Evolutionary conservation across 352 stramenopile species (phyloP).

Genomic region (Blastocystis hominis): DNA sequence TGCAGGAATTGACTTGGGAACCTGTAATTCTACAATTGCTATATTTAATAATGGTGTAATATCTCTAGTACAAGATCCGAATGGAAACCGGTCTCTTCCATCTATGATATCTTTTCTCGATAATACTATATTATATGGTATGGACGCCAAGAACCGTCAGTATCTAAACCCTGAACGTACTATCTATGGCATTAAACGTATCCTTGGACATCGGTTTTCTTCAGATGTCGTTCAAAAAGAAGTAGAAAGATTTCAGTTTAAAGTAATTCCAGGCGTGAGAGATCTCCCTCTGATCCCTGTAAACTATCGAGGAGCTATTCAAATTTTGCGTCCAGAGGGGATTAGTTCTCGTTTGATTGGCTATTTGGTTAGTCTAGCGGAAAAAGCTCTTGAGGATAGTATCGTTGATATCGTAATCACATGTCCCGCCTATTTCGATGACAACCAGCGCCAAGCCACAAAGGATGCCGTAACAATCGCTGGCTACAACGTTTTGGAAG

Average conservation of each 20-base stretch:
- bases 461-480: constrained; percentile 37
- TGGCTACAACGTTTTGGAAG: constrained; percentile 17
- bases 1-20: constrained; percentile 61
- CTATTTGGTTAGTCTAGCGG: constrained; percentile 26
- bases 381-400: neutral
- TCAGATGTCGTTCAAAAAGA: neutral
- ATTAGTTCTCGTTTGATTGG: constrained; percentile 23
- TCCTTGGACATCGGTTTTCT: neutral
- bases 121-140: constrained; percentile 89
- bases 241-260: neutral
- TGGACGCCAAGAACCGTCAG: constrained; percentile 96
- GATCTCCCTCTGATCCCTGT: constrained; percentile 10
- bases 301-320: neutral
- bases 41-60: constrained; percentile 85
- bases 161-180: constrained; percentile 84
- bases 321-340: neutral
- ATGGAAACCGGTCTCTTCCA: constrained; percentile 94
- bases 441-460: constrained; percentile 18
- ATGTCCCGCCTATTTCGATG: constrained; percentile 48
- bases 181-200: constrained; percentile 32
- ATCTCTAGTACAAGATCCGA: constrained; percentile 90
- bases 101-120: constrained; percentile 92
- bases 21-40: constrained; percentile 66
- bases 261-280: neutral
- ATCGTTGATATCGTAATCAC: constrained; percentile 45